These are phyloP conservation scores for Diaporthe amygdali DNA, from an alignment of 2,329 filamentous ascomycete species.

Conservation along the genomic window DNA sequence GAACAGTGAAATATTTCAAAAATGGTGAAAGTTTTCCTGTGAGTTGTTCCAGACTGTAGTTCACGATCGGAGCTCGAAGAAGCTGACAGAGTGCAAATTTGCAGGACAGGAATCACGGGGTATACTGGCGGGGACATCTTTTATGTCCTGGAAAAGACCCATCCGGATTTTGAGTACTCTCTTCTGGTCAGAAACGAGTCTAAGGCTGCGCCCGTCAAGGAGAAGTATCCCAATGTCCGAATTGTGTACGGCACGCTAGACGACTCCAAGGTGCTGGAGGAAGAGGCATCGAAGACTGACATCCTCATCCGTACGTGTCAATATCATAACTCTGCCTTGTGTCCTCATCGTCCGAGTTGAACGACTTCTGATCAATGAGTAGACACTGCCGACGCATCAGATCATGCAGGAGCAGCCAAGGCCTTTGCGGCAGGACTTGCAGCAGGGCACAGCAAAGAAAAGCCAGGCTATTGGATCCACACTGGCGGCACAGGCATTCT, in stretches of 20 bases:
- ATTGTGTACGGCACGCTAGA: conserved; percentile 56
- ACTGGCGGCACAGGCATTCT: conserved; percentile 55
- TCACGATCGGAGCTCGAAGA: not conserved
- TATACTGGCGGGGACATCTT: conserved; percentile 59
- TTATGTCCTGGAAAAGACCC: conserved; percentile 40
- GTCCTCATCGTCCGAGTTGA: not conserved
- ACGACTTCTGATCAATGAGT: not conserved
- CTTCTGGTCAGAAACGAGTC: conserved; percentile 53
- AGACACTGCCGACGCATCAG: conserved; percentile 57
- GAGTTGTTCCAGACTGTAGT: not conserved
- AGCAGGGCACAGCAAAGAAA: conserved; percentile 45
- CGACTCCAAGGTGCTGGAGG: conserved; percentile 51
- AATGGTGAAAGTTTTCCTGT: conserved; percentile 15
- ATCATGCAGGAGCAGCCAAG: conserved; percentile 45
- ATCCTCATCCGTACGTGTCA: conserved; percentile 51
- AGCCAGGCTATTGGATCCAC: conserved; percentile 56
- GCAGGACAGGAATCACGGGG: conserved; percentile 41
- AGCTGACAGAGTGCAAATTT: not conserved
- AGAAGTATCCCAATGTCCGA: conserved; percentile 52
- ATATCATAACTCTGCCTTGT: not conserved
- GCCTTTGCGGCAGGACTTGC: conserved; percentile 53
- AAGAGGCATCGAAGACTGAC: conserved; percentile 56
- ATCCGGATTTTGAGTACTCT: conserved; percentile 50
- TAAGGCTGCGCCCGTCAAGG: conserved; percentile 49
- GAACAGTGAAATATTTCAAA: not conserved